These are phyloP conservation scores for Neurospora pannonica DNA, from an alignment of 495 filamentous ascomycete species.

Conservation along the genomic window DNA sequence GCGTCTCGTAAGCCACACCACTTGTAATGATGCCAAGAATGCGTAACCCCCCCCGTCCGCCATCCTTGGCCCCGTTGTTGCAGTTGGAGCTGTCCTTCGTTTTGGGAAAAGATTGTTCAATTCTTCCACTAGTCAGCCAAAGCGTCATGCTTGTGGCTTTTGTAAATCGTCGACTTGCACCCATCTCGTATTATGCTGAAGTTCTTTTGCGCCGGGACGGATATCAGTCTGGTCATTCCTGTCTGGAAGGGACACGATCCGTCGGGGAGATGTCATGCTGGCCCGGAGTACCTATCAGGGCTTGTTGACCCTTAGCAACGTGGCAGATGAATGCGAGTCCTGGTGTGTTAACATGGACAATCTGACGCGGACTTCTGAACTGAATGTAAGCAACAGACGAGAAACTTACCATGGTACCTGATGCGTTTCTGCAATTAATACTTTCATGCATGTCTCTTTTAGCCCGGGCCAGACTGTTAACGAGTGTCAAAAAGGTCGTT, in stretches of 20 bases:
- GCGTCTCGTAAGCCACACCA: conserved; percentile 3
- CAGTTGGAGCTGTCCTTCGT: conserved; percentile 12
- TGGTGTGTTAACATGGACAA: background rate
- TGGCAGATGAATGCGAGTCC: background rate
- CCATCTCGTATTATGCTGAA: background rate
- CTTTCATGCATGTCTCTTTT: background rate
- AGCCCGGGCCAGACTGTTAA: background rate
- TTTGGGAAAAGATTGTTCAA: background rate
- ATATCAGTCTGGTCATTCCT: background rate
- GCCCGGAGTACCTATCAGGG: background rate
- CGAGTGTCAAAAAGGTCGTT: background rate
- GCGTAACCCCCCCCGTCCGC: conserved; percentile 2
- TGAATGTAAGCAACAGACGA: background rate
- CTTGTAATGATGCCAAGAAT: background rate
- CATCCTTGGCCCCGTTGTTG: conserved; percentile 6
- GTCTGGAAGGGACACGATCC: background rate
- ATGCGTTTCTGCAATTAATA: background rate
- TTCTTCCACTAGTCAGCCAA: background rate
- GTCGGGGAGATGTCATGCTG: background rate
- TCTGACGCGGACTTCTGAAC: background rate
- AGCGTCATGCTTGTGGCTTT: background rate
- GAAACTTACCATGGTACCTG: background rate
- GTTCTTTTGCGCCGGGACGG: background rate
- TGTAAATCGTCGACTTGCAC: background rate
- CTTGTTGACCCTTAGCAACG: background rate